Conservation (phyloP, 306 rosid species). For the Gynostemma pentaphyllum region DNA sequence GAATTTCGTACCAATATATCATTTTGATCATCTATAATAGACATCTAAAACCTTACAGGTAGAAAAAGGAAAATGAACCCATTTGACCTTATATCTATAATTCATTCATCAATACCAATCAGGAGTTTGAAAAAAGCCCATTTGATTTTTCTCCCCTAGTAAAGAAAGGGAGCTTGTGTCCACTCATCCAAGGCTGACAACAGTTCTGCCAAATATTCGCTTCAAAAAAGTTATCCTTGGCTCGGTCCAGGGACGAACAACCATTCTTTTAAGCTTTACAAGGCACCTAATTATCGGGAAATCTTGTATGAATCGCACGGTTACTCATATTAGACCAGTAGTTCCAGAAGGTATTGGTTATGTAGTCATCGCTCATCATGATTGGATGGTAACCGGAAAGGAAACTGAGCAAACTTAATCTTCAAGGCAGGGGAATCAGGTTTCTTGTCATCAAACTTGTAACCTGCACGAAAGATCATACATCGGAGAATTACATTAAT, state of each 20-base stretch:
- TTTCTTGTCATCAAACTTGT: conserved; percentile 70
- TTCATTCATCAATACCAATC: background rate
- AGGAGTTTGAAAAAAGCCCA: background rate
- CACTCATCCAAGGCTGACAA: background rate
- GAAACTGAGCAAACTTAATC: conserved; percentile 73
- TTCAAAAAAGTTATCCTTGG: background rate
- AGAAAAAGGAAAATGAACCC: background rate
- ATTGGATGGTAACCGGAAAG: conserved; percentile 48
- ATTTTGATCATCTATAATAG: background rate
- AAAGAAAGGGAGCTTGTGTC: background rate
- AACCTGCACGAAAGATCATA: conserved; percentile 39
- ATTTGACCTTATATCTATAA: background rate
- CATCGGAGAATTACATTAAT: background rate
- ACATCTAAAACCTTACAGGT: background rate
- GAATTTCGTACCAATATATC: conserved; percentile 5
- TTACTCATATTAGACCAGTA: background rate
- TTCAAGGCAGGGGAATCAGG: conserved; percentile 38
- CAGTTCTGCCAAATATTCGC: background rate
- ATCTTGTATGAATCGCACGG: background rate
- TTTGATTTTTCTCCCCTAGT: background rate
- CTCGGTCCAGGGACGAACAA: background rate
- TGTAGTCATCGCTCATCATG: conserved; percentile 13
- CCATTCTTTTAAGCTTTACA: background rate
- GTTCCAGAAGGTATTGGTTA: background rate
- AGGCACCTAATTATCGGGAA: background rate